A percentile compares a stretch with the other conserved stretches of the same genome.
Evolutionary conservation across 768 basidiomycete species (phyloP).

Genomic region (Sutorius australiensis): DNA sequence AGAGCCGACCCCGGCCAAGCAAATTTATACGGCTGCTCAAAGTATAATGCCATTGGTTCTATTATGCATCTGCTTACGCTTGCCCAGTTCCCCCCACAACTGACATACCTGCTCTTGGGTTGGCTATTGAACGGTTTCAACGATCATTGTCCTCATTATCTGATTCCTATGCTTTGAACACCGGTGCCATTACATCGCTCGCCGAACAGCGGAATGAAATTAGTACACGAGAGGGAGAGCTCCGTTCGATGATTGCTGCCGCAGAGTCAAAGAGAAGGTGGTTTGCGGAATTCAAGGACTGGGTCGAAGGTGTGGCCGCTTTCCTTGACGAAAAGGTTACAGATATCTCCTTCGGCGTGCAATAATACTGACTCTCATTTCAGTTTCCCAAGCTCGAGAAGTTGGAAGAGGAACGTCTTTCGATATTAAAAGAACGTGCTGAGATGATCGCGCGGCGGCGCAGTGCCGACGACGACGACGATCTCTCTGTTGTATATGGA

Average conservation of each 20-base stretch:
- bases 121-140: constrained; percentile 59
- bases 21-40: constrained; percentile 64
- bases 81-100: constrained; percentile 60
- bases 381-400: constrained; percentile 78
- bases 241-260: constrained; percentile 68
- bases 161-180: constrained; percentile 64
- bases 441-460: constrained; percentile 69
- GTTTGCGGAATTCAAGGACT: constrained; percentile 75
- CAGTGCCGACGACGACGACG: constrained; percentile 74
- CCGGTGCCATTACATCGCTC: constrained; percentile 51
- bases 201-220: constrained; percentile 62
- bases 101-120: constrained; percentile 59
- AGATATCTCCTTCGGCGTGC: not conserved
- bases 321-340: constrained; percentile 85
- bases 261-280: constrained; percentile 80
- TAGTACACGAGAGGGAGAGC: constrained; percentile 63
- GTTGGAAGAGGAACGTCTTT: constrained; percentile 70
- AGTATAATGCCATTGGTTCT: constrained; percentile 44
- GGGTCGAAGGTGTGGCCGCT: constrained; percentile 78
- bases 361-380: not conserved
- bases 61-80: constrained; percentile 11
- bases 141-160: constrained; percentile 57
- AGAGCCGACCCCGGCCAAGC: constrained; percentile 41
- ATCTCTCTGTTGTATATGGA: constrained; percentile 68
- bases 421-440: constrained; percentile 68